Evolutionary conservation across 139 green algal genomes (phyloP).

Genomic region (Nannochloris sp.): DNA sequence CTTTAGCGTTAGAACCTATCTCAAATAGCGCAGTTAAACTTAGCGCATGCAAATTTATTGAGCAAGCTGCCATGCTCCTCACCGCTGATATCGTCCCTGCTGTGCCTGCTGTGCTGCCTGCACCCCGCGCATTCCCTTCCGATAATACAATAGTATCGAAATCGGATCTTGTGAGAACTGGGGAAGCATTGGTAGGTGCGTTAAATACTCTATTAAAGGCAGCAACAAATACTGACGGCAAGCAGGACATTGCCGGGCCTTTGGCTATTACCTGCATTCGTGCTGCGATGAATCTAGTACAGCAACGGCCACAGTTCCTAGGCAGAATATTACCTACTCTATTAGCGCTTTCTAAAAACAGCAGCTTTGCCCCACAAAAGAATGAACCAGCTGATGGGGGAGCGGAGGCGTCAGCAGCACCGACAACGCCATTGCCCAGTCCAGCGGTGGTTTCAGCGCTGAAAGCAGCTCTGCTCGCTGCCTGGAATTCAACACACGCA

Average conservation of each 20-base stretch:
- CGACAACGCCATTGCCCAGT: neutral
- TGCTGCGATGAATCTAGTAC: conserved; percentile 11
- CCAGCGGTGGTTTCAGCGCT: conserved; percentile 3
- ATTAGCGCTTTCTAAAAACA: conserved; percentile 23
- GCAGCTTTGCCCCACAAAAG: neutral
- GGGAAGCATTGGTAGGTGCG: conserved; percentile 10
- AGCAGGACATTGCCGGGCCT: conserved; percentile 14
- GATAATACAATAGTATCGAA: conserved; percentile 9
- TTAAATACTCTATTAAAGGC: conserved; percentile 28
- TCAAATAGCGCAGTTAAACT: conserved; percentile 17
- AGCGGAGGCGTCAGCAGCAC: neutral
- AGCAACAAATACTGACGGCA: conserved; percentile 1
- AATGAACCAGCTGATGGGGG: neutral
- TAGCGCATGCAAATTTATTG: conserved; percentile 30
- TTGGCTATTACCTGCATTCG: conserved; percentile 25
- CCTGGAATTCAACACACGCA: conserved; percentile 13
- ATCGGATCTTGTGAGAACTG: conserved; percentile 14
- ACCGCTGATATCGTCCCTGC: conserved; percentile 30
- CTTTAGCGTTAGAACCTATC: neutral
- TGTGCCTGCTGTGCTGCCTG: neutral
- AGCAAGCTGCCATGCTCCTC: conserved; percentile 33
- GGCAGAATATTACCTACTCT: conserved; percentile 33
- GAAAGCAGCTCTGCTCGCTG: conserved; percentile 10
- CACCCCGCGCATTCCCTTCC: neutral
- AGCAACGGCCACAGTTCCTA: conserved; percentile 39